phyloP scores from a whole-genome alignment of 192 early-diverging fungal species.

The Rhizoclosmatium globosum region DNA sequence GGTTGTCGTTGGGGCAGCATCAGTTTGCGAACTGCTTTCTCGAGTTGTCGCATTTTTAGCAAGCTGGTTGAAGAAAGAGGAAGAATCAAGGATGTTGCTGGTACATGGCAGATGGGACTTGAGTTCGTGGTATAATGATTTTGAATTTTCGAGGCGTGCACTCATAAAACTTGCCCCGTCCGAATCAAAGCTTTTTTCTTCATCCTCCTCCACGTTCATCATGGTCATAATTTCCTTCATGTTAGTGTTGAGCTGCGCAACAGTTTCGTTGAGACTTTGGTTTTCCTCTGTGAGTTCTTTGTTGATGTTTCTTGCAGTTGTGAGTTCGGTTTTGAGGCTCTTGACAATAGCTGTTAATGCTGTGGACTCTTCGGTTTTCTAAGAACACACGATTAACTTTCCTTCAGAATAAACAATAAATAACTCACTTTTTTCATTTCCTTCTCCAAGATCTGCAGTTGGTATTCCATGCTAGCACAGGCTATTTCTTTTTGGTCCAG shows the following conservation, averaged over 20 bases:
- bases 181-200: not conserved
- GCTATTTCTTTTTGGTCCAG: not conserved
- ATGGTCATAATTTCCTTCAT: conserved; percentile 10
- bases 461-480: not conserved
- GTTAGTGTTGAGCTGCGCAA: not conserved
- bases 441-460: conserved; percentile 4
- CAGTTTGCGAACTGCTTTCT: not conserved
- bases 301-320: not conserved
- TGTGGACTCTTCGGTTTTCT: conserved; percentile 12
- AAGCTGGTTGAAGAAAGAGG: not conserved
- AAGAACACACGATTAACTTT: not conserved
- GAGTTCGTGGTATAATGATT: not conserved
- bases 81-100: not conserved
- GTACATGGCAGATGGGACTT: not conserved
- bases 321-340: conserved; percentile 6
- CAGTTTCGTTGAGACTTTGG: not conserved
- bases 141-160: not conserved
- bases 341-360: not conserved
- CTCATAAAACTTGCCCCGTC: not conserved
- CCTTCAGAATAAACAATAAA: not conserved
- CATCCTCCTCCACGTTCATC: conserved; percentile 3
- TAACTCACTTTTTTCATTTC: conserved; percentile 14
- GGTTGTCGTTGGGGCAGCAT: not conserved
- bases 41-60: not conserved
- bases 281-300: not conserved